Base-by-base conservation (phyloP, 2,329 filamentous ascomycete species). In the Talaromyces sp. region DNA sequence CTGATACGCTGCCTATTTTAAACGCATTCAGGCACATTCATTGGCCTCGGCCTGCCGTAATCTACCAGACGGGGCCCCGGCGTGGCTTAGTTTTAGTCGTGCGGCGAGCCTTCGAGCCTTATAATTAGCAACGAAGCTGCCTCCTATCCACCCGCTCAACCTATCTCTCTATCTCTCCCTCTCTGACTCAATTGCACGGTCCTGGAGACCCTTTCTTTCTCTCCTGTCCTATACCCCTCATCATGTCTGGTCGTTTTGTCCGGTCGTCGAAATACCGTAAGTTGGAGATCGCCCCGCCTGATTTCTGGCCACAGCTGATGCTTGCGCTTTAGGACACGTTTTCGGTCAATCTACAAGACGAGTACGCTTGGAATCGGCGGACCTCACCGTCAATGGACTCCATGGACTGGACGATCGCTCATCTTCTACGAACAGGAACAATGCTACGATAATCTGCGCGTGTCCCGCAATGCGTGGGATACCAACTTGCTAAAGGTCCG, bases 381-480 rank as follows among this genome's bases (percentile, higher is more conserved):
- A 53, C 26, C 26, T 41, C 26, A 50, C 17, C 11, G 21, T 41
- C 56, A n/a, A n/a, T 26, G 26, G 26, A 26, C 26, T 26, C 26
- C 59, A 43, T 54, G 21, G 19, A 38, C 19, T 57, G 59, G 29
- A 58, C 26, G 56, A 61, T 61, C 41, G 52, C 59, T 61, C 55
- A 61, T 61, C 55, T 58, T 61, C 50, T 56, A 46, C 32, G 11
- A 58, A 62, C 61, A 87, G 85, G 94, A 99, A 77, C 90, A 91
- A 84, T 97, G 92, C 83, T 99, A 97, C 80, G 94, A 99, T 78
- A 97, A 97, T 78, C 82, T 99, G 68, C 91, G 91, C 75, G 91
- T 99, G 77, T 97, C 92, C 72, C 91, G 89, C 78, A 99, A 99
- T 87, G 94, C 94, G 59, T 99, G 94, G 94, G 94, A 99, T 77